Conservation (phyloP, 495 filamentous ascomycete species). For the Podospora australis region DNA sequence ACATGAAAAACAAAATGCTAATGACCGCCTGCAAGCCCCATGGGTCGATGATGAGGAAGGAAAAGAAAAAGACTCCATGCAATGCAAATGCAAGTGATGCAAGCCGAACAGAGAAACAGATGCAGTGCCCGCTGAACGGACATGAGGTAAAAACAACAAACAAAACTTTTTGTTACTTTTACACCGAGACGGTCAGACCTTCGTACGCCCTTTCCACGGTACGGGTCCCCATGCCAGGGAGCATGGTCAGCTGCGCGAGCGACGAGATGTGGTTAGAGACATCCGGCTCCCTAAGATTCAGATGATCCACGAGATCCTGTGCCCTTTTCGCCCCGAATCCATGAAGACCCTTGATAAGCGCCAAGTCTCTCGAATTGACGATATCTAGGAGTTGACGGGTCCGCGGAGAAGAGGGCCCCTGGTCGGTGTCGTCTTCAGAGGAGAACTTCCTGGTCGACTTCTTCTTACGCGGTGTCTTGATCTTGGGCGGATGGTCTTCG, state of each 20-base stretch:
- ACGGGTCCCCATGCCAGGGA: slow-evolving; percentile 55
- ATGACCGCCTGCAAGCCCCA: background rate
- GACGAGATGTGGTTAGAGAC: slow-evolving; percentile 31
- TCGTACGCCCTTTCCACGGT: slow-evolving; percentile 53
- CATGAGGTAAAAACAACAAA: background rate
- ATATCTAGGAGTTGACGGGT: slow-evolving; percentile 68
- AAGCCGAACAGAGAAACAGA: background rate
- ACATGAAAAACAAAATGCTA: background rate
- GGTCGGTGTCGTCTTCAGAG: slow-evolving; percentile 11
- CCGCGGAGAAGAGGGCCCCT: slow-evolving; percentile 45
- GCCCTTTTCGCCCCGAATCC: slow-evolving; percentile 61
- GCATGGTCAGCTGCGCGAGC: slow-evolving; percentile 44
- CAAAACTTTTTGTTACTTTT: background rate
- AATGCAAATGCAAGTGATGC: background rate
- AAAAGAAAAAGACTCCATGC: background rate
- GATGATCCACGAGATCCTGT: slow-evolving; percentile 52
- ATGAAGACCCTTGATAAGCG: slow-evolving; percentile 65
- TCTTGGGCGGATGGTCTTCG: slow-evolving; percentile 15
- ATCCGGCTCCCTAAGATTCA: slow-evolving; percentile 44
- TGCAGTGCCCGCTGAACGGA: background rate
- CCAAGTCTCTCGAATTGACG: slow-evolving; percentile 77
- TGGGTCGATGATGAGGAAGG: background rate
- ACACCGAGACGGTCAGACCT: slow-evolving; percentile 8
- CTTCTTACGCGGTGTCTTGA: slow-evolving; percentile 32
- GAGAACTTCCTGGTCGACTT: slow-evolving; percentile 20